phyloP scores from a whole-genome alignment of 257 asterid genomes.

The Lithospermum erythrorhizon region DNA sequence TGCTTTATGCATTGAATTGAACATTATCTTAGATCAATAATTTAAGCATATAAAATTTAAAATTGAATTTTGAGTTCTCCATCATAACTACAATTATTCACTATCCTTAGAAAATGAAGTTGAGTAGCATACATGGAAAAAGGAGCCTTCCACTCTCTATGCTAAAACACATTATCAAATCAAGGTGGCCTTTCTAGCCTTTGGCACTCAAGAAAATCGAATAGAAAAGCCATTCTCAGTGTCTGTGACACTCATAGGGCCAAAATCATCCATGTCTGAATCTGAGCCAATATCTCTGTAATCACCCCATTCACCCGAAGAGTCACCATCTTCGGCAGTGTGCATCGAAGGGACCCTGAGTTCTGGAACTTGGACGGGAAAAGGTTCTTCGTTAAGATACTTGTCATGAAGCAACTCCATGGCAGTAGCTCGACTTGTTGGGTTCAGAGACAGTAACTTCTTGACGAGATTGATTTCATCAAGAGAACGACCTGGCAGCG shows the following conservation, averaged over 20 bases:
- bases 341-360: slow-evolving; percentile 62
- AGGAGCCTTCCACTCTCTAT: too few species aligned
- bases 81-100: too few species aligned
- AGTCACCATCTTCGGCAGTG: slow-evolving; percentile 41
- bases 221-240: slow-evolving; percentile 57
- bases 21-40: too few species aligned
- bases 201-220: slow-evolving; percentile 37
- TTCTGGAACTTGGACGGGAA: slow-evolving; percentile 49
- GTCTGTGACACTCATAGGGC: slow-evolving; percentile 30
- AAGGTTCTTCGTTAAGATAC: slow-evolving; percentile 77
- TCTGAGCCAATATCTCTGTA: slow-evolving; percentile 44
- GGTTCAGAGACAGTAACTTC: slow-evolving; percentile 59
- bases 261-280: slow-evolving; percentile 69
- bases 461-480: slow-evolving; percentile 54
- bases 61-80: not conserved
- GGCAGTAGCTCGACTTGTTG: slow-evolving; percentile 64
- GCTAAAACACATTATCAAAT: too few species aligned
- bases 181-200: not conserved
- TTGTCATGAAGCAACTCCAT: slow-evolving; percentile 70
- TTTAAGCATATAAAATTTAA: too few species aligned
- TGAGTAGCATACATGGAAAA: not conserved
- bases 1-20: too few species aligned
- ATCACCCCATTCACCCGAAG: slow-evolving; percentile 40
- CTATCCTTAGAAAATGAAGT: too few species aligned
- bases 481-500: slow-evolving; percentile 42